phyloP scores from a whole-genome alignment of 192 early-diverging fungal genomes.

The Gigaspora rosea region DNA sequence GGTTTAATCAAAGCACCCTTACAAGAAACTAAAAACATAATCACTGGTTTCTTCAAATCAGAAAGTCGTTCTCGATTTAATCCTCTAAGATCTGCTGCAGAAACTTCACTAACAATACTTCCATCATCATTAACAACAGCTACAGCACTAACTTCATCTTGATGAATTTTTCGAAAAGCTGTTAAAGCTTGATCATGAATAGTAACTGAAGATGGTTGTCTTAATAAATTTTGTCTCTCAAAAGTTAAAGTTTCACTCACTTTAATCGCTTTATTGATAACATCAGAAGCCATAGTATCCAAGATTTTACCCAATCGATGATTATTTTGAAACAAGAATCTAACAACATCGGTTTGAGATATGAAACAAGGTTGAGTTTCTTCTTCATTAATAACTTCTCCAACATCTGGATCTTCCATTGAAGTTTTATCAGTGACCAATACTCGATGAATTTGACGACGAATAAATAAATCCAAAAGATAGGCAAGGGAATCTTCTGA shows the following conservation, averaged over 20 bases:
- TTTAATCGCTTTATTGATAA: slow-evolving; percentile 33
- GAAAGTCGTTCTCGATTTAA: slow-evolving; percentile 59
- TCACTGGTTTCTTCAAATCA: slow-evolving; percentile 61
- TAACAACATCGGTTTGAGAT: slow-evolving; percentile 57
- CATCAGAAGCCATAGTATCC: slow-evolving; percentile 37
- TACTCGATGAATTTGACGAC: slow-evolving; percentile 48
- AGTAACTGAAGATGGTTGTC: slow-evolving; percentile 39
- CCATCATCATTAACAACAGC: slow-evolving; percentile 64
- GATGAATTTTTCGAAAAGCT: slow-evolving; percentile 48
- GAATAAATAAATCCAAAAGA: slow-evolving; percentile 42
- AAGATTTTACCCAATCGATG: slow-evolving; percentile 54
- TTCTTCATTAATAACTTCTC: slow-evolving; percentile 29
- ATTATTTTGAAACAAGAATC: slow-evolving; percentile 51
- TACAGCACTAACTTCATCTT: slow-evolving; percentile 55
- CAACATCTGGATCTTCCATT: slow-evolving; percentile 21
- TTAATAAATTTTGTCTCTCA: slow-evolving; percentile 22
- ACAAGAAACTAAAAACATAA: slow-evolving; percentile 61
- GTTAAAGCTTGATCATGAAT: slow-evolving; percentile 46
- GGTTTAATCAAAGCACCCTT: slow-evolving; percentile 58
- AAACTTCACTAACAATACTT: slow-evolving; percentile 65
- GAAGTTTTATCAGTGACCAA: slow-evolving; percentile 45
- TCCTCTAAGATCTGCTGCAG: slow-evolving; percentile 74
- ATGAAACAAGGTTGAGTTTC: slow-evolving; percentile 39
- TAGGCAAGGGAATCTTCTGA: slow-evolving; percentile 28
- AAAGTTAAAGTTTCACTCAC: slow-evolving; percentile 33